A percentile compares a stretch with the other conserved stretches of the same genome.
phyloP scores from a whole-genome alignment of 768 basidiomycete species.

The Rhodotorula toruloides region DNA sequence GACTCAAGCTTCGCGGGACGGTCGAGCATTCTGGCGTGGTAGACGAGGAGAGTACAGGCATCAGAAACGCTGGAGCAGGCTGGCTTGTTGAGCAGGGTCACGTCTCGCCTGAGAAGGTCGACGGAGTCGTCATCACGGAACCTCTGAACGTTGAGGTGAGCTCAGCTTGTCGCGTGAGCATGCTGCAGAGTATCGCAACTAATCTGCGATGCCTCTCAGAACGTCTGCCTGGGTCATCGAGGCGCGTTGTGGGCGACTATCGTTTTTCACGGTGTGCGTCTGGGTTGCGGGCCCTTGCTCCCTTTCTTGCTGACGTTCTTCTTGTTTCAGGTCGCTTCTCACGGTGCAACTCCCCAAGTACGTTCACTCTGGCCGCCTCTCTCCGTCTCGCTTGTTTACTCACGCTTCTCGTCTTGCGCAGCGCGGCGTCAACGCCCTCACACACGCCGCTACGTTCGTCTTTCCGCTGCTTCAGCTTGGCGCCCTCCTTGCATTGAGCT shows the following conservation, averaged over 20 bases:
- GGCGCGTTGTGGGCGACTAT: slow-evolving; percentile 20
- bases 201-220: background rate
- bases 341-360: slow-evolving; percentile 27
- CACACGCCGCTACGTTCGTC: slow-evolving; percentile 20
- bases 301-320: no score
- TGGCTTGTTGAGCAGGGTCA: slow-evolving; percentile 26
- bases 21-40: slow-evolving; percentile 23
- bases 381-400: background rate
- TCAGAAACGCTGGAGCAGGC: slow-evolving; percentile 25
- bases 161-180: background rate
- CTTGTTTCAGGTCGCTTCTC: no score
- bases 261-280: slow-evolving; percentile 16
- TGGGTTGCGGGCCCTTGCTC: no score
- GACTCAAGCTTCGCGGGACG: slow-evolving; percentile 3
- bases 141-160: slow-evolving; percentile 14
- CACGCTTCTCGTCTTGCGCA: background rate
- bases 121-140: slow-evolving; percentile 31
- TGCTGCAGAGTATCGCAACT: no score
- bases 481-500: no score
- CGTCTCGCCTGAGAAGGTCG: slow-evolving; percentile 17
- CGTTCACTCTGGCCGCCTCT: background rate
- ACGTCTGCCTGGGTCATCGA: slow-evolving; percentile 21
- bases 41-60: slow-evolving; percentile 31
- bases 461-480: no score
- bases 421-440: slow-evolving; percentile 32